phyloP scores from a whole-genome alignment of 129 eudicot species.

The Apium graveolens region DNA sequence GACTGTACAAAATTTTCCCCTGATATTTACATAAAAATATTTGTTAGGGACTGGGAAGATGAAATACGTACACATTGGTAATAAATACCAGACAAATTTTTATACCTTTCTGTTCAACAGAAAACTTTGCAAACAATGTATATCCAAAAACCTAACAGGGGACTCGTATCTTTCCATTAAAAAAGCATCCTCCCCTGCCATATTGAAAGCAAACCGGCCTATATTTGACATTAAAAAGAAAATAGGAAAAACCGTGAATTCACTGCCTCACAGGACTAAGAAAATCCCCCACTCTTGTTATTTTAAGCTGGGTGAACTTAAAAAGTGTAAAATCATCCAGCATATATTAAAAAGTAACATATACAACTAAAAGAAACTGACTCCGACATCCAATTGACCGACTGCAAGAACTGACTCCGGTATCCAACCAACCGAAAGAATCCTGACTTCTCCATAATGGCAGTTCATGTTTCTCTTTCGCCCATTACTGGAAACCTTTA shows the following conservation, averaged over 20 bases:
- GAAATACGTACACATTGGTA: not conserved
- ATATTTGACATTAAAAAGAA: not conserved
- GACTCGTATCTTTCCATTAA: no score
- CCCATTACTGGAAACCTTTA: not conserved
- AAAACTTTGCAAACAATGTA: not conserved
- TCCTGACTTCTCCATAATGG: not conserved
- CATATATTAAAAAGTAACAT: not conserved
- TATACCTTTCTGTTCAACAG: not conserved
- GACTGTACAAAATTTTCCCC: no score
- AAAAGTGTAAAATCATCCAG: conserved; percentile 1
- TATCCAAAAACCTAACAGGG: no score
- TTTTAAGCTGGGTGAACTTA: conserved; percentile 5
- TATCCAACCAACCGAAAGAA: not conserved
- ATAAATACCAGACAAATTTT: conserved; percentile 4
- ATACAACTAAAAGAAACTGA: conserved; percentile 5
- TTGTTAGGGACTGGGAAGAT: not conserved
- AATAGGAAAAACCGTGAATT: not conserved
- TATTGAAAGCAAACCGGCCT: not conserved
- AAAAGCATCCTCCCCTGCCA: not conserved
- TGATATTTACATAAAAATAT: no score
- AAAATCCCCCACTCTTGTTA: conserved; percentile 1
- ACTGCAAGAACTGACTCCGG: not conserved
- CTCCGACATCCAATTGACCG: not conserved
- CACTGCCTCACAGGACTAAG: conserved; percentile 5
- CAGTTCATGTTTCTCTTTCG: not conserved